Conservation (phyloP, 2,329 filamentous ascomycete genomes). For the Nemania abortiva region DNA sequence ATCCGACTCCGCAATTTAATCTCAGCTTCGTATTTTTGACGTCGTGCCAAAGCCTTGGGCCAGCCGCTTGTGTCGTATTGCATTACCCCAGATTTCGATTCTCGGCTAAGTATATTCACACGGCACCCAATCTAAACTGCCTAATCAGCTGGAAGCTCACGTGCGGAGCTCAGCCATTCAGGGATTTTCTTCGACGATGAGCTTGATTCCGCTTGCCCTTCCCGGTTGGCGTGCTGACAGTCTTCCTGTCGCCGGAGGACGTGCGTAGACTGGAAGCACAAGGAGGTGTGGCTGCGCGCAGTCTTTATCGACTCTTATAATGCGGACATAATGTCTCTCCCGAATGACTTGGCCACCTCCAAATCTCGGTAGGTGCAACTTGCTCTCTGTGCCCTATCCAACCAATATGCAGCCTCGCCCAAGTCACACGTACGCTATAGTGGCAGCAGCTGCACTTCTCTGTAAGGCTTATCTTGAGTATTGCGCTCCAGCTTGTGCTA, state of each 20-base stretch:
- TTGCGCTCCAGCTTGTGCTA: background rate
- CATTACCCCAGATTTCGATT: slow-evolving; percentile 38
- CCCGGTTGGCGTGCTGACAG: slow-evolving; percentile 12
- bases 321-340: slow-evolving; percentile 25
- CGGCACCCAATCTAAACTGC: slow-evolving; percentile 27
- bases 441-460: slow-evolving; percentile 27
- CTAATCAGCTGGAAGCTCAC: slow-evolving; percentile 35
- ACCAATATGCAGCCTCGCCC: slow-evolving; percentile 27
- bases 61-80: slow-evolving; percentile 28
- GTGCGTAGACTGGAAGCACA: background rate
- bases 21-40: slow-evolving; percentile 10
- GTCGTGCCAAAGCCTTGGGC: slow-evolving; percentile 25
- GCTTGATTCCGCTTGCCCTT: slow-evolving; percentile 36
- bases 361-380: slow-evolving; percentile 13
- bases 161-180: slow-evolving; percentile 27
- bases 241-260: slow-evolving; percentile 4
- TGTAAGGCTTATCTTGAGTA: slow-evolving; percentile 30
- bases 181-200: slow-evolving; percentile 24
- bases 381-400: slow-evolving; percentile 14
- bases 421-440: slow-evolving; percentile 14
- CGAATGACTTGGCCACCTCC: slow-evolving; percentile 22
- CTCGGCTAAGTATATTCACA: slow-evolving; percentile 38
- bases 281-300: background rate
- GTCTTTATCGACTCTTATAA: slow-evolving; percentile 30
- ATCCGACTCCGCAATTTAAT: slow-evolving; percentile 26